Conservation (phyloP, 192 early-diverging fungal species). For the Thamnidium elegans region DNA sequence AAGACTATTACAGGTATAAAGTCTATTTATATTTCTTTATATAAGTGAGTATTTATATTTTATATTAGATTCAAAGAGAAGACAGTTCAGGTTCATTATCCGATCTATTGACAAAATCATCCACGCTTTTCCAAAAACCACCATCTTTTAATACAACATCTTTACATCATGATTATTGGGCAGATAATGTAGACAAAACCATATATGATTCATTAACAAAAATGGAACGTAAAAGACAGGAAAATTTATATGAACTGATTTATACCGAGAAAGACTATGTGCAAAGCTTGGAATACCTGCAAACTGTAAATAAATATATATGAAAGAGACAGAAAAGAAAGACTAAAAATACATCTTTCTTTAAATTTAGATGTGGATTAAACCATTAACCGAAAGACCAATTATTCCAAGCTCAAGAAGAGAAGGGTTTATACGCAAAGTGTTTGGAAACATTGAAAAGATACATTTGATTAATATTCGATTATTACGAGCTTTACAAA, state of each 20-base stretch:
- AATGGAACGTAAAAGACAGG: constrained; percentile 73
- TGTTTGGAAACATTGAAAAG: constrained; percentile 72
- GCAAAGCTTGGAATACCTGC: constrained; percentile 65
- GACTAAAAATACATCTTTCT: too few relatives aligned
- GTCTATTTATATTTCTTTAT: background rate
- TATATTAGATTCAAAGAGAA: constrained; percentile 4
- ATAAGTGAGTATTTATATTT: background rate
- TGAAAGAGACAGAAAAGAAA: background rate
- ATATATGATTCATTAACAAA: constrained; percentile 65
- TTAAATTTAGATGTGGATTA: constrained; percentile 55
- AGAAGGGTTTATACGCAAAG: constrained; percentile 71
- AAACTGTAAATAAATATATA: constrained; percentile 45
- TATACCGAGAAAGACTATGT: constrained; percentile 79
- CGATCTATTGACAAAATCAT: background rate
- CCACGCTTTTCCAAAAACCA: background rate
- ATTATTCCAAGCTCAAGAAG: constrained; percentile 64
- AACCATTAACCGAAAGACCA: constrained; percentile 58
- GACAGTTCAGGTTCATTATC: background rate
- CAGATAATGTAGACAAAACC: constrained; percentile 71
- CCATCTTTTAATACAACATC: background rate
- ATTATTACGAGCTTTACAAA: constrained; percentile 49
- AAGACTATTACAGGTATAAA: constrained; percentile 59
- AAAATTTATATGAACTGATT: constrained; percentile 80
- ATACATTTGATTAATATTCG: constrained; percentile 55
- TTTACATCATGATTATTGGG: constrained; percentile 68